Percentiles rank a stretch among this genome's conserved stretches.
phyloP scores from a whole-genome alignment of 257 asterid genomes.

The Scutellaria barbata region DNA sequence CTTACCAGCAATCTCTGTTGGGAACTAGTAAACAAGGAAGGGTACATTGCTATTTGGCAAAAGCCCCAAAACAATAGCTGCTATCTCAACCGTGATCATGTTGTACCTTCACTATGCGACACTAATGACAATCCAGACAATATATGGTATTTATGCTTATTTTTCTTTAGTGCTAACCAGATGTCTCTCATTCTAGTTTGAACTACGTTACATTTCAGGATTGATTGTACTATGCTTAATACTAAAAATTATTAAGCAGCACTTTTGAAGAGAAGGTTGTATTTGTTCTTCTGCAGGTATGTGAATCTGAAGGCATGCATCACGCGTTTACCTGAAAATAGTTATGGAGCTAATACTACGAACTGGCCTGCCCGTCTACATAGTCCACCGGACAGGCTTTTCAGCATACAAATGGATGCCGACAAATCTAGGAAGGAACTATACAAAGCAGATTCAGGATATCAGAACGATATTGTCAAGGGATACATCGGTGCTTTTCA shows the following conservation, averaged over 20 bases:
- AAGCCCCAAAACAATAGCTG: slow-evolving; percentile 62
- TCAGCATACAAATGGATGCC: slow-evolving; percentile 69
- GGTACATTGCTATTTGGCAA: slow-evolving; percentile 59
- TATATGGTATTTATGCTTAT: slow-evolving; percentile 50
- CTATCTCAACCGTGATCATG: slow-evolving; percentile 52
- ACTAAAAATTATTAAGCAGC: background rate
- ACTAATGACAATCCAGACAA: slow-evolving; percentile 53
- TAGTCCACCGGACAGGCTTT: slow-evolving; percentile 62
- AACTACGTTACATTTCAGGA: background rate
- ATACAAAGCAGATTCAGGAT: slow-evolving; percentile 62
- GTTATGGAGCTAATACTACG: slow-evolving; percentile 56
- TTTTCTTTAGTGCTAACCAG: background rate
- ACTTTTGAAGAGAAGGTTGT: background rate
- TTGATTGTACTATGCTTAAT: background rate
- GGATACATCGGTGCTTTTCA: slow-evolving; percentile 61
- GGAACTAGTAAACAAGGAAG: slow-evolving; percentile 58
- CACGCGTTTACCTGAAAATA: slow-evolving; percentile 55
- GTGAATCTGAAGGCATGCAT: slow-evolving; percentile 51
- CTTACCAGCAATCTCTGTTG: slow-evolving; percentile 58
- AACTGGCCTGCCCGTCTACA: slow-evolving; percentile 71
- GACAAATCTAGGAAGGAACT: slow-evolving; percentile 59
- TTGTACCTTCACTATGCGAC: slow-evolving; percentile 51
- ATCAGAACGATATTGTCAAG: slow-evolving; percentile 49
- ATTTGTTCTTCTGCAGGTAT: slow-evolving; percentile 45
- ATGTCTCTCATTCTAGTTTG: slow-evolving; percentile 1